Conservation (phyloP, 768 basidiomycete species). For the Agaricus blazei region DNA sequence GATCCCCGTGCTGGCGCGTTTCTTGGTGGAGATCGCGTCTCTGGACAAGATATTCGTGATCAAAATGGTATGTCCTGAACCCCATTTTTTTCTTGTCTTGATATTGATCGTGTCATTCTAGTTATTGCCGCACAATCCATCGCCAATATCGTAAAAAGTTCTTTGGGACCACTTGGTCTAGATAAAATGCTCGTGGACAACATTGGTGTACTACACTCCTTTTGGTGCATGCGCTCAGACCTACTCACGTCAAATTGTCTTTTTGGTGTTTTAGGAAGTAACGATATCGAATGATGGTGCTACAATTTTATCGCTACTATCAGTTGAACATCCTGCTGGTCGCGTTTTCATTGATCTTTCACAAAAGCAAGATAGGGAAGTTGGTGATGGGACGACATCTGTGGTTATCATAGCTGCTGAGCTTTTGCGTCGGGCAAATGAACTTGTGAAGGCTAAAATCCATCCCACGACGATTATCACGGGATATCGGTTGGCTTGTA, state of each 20-base stretch:
- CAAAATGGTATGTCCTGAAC: conserved; percentile 74
- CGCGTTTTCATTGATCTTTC: conserved; percentile 97
- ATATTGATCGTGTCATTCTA: conserved; percentile 22
- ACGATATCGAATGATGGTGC: conserved; percentile 99
- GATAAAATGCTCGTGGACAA: conserved; percentile 99
- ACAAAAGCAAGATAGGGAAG: conserved; percentile 99
- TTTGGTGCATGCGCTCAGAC: not conserved
- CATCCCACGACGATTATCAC: conserved; percentile 99
- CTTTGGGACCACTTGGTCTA: conserved; percentile 88
- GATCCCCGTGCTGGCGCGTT: conserved; percentile 91
- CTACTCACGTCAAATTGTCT: not conserved
- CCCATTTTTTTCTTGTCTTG: conserved; percentile 9
- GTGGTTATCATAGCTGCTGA: conserved; percentile 99
- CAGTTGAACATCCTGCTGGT: conserved; percentile 96
- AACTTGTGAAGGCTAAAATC: conserved; percentile 96
- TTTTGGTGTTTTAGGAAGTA: conserved; percentile 67
- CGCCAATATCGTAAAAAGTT: conserved; percentile 96
- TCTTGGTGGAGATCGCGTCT: conserved; percentile 88
- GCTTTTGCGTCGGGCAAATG: conserved; percentile 91
- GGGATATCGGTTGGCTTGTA: conserved; percentile 94
- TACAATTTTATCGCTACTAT: conserved; percentile 91
- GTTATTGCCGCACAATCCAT: conserved; percentile 95
- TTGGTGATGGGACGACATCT: conserved; percentile 98
- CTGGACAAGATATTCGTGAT: conserved; percentile 94
- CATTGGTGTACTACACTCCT: conserved; percentile 67